Base-by-base conservation (phyloP, 352 stramenopile genomes). In the Pilasporangium apinafurcum region DNA sequence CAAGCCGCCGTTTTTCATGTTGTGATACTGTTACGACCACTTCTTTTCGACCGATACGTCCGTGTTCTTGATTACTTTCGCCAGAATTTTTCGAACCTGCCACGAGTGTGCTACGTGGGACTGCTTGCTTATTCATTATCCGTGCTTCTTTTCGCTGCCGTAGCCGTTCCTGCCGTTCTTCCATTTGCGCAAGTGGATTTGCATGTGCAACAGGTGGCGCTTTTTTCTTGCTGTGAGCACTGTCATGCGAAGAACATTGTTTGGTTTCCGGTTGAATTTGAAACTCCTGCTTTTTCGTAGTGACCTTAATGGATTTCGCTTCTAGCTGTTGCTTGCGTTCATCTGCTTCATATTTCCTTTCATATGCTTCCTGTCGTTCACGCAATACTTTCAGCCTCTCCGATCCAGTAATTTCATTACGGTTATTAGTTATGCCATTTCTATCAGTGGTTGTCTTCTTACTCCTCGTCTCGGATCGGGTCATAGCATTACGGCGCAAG, bases 91-190 rank as follows among this genome's bases (percentile, higher is more conserved):
- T 37, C 3, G 53, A 29, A 38, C 53, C 5, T 14, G 8, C 17
- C 0, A 20, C 16, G 25, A 24, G 21, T 16, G 16, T 25, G 7
- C 14, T 29, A 16, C 9, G 9, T 32, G 8, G 8, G 9, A 2
- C 39, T 14, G 25, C 14, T 34, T 17, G 13, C 3, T 7, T 16
- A 8, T 25, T 12, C 37, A 21, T 18, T n/a, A 10, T 65, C 17
- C 63, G 50, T 9, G 14, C 30, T 18, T 56, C 36, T 28, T 53
- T 38, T 33, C 39, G 55, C 44, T 75, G 36, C 22, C 56, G 47
- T 20, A 64, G 40, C 3, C 48, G 34, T 14, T 66, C 37, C 4
- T 79, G 60, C 22, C 69, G 44, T 35, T 50, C 45, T 29, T 77
- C 69, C 63, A 74, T 74, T 21, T 51, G 50, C 28, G 29, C 51